These are phyloP conservation scores for Crithidia bombi DNA, from an alignment of 208 protist genomes.

Conservation along the genomic window DNA sequence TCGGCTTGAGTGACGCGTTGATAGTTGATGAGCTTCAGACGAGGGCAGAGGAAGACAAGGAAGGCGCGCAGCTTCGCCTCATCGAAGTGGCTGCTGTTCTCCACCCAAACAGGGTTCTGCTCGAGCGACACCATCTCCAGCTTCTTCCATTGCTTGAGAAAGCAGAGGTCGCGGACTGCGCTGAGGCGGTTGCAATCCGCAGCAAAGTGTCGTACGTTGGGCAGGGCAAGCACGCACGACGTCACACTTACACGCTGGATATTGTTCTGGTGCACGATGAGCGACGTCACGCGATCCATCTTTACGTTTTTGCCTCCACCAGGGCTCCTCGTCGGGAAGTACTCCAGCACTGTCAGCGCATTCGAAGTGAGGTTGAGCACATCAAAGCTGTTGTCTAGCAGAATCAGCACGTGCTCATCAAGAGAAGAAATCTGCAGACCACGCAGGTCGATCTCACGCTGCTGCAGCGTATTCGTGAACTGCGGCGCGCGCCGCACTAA, in stretches of 20 bases:
- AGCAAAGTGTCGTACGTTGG: conserved; percentile 73
- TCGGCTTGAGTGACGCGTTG: conserved; percentile 75
- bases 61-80: conserved; percentile 70
- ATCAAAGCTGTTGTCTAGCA: conserved; percentile 83
- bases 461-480: conserved; percentile 83
- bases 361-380: conserved; percentile 87
- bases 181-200: conserved; percentile 78
- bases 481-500: conserved; percentile 79
- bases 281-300: conserved; percentile 70
- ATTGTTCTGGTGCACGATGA: conserved; percentile 83
- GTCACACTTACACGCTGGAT: conserved; percentile 78
- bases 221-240: conserved; percentile 72
- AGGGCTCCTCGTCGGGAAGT: conserved; percentile 54
- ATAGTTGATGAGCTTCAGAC: conserved; percentile 85
- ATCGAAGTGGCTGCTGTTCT: conserved; percentile 47
- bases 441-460: conserved; percentile 87
- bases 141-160: conserved; percentile 74
- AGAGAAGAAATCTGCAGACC: conserved; percentile 78
- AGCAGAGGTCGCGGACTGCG: conserved; percentile 59
- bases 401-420: conserved; percentile 70
- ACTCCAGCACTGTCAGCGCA: conserved; percentile 73
- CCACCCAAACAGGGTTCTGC: conserved; percentile 65
- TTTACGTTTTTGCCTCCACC: conserved; percentile 18
- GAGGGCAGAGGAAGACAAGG: conserved; percentile 81
- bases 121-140: conserved; percentile 78